Conservation (phyloP, 768 basidiomycete species). For the Trametes villosa region DNA sequence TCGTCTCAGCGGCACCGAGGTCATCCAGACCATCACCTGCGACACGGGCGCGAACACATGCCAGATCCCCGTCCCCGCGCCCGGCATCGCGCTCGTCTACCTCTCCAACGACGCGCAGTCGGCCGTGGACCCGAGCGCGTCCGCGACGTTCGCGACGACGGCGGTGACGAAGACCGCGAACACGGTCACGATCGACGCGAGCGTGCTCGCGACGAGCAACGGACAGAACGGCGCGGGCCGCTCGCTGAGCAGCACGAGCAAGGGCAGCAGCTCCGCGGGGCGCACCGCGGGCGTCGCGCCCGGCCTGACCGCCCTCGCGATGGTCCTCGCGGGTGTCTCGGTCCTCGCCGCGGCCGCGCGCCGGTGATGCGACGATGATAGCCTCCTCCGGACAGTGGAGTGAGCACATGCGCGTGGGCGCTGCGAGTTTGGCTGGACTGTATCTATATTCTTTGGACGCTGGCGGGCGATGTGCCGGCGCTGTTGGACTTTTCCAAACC, state of each 20-base stretch:
- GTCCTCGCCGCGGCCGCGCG: slow-evolving; percentile 10
- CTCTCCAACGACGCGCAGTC: slow-evolving; percentile 48
- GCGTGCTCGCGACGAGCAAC: slow-evolving; percentile 65
- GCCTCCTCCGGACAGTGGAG: neutral
- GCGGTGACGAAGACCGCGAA: slow-evolving; percentile 55
- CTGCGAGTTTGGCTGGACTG: neutral
- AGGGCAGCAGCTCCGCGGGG: slow-evolving; percentile 29
- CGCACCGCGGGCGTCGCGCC: slow-evolving; percentile 25
- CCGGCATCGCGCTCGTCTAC: slow-evolving; percentile 78
- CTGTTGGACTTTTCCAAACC: neutral
- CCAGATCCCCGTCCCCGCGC: slow-evolving; percentile 64
- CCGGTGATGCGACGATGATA: neutral
- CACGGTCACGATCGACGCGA: slow-evolving; percentile 58
- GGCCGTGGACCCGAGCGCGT: slow-evolving; percentile 38
- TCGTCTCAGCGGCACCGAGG: slow-evolving; percentile 38
- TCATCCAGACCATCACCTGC: slow-evolving; percentile 43
- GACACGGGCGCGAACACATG: slow-evolving; percentile 53
- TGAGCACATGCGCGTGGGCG: neutral
- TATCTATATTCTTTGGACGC: slow-evolving; percentile 6
- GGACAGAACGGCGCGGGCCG: slow-evolving; percentile 53
- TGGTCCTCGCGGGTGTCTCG: slow-evolving; percentile 17
- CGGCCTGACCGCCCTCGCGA: slow-evolving; percentile 20
- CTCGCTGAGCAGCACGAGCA: slow-evolving; percentile 30
- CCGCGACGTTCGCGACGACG: slow-evolving; percentile 60
- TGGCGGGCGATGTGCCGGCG: slow-evolving; percentile 4